These are phyloP conservation scores for Citrus maxima DNA, from an alignment of 345 rosid species.

Conservation along the genomic window DNA sequence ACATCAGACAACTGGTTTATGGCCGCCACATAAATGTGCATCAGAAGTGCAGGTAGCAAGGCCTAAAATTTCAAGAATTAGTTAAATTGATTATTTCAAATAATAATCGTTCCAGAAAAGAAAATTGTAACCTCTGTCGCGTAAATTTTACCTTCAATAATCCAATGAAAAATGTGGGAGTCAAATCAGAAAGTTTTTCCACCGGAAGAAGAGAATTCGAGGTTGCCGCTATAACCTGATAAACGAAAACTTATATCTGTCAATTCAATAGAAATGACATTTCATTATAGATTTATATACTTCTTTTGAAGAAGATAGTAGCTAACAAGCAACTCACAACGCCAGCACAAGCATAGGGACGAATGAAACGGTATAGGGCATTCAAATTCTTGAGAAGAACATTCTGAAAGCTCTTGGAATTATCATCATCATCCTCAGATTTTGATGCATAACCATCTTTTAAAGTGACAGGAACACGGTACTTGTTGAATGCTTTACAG, in stretches of 20 bases:
- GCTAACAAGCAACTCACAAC: constrained; percentile 18
- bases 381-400: not conserved
- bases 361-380: constrained; percentile 20
- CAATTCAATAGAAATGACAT: not conserved
- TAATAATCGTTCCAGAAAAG: not conserved
- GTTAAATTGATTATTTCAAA: not conserved
- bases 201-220: constrained; percentile 32
- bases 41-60: constrained; percentile 21
- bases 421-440: not conserved
- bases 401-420: not conserved
- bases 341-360: constrained; percentile 33
- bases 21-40: constrained; percentile 33
- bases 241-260: not conserved
- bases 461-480: not conserved
- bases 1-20: constrained; percentile 31
- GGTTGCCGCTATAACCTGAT: constrained; percentile 25
- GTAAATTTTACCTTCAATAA: constrained; percentile 19
- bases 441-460: not conserved
- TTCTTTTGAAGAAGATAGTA: not conserved
- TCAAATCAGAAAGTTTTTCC: constrained; percentile 18
- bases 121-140: no score
- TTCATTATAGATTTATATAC: no score
- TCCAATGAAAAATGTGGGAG: constrained; percentile 21
- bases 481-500: not conserved
- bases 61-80: constrained; percentile 14